Conservation (phyloP, 306 rosid genomes). For the Vicia villosa region DNA sequence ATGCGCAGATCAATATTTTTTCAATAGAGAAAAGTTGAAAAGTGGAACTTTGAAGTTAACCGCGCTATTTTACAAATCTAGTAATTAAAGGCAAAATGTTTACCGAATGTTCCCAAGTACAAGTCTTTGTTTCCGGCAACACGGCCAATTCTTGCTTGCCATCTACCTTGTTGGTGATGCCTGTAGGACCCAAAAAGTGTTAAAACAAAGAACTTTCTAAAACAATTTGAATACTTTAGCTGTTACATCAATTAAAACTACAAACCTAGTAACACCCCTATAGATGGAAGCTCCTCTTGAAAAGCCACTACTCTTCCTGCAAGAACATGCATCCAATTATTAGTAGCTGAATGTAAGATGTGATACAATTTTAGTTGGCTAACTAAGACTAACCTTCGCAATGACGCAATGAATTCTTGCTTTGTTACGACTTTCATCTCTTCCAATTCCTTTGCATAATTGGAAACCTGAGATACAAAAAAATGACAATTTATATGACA, state of each 20-base stretch:
- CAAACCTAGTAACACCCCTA: slow-evolving; percentile 91
- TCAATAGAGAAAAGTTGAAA: neutral
- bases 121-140: slow-evolving; percentile 97
- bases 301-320: slow-evolving; percentile 97
- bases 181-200: slow-evolving; percentile 41
- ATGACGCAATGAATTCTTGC: slow-evolving; percentile 96
- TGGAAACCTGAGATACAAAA: slow-evolving; percentile 56
- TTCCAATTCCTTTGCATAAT: slow-evolving; percentile 73
- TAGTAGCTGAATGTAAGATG: neutral
- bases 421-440: slow-evolving; percentile 87
- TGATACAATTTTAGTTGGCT: neutral
- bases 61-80: too few species aligned
- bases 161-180: slow-evolving; percentile 98
- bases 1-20: neutral
- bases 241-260: neutral
- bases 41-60: too few species aligned
- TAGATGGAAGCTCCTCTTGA: slow-evolving; percentile 96
- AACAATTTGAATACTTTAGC: neutral
- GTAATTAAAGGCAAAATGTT: neutral
- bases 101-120: slow-evolving; percentile 94
- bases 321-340: neutral
- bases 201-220: neutral
- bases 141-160: slow-evolving; percentile 99
- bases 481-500: neutral
- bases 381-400: slow-evolving; percentile 61